Evolutionary conservation across 495 filamentous ascomycete genomes (phyloP).

Genomic region (Hypoxylon cercidicola): DNA sequence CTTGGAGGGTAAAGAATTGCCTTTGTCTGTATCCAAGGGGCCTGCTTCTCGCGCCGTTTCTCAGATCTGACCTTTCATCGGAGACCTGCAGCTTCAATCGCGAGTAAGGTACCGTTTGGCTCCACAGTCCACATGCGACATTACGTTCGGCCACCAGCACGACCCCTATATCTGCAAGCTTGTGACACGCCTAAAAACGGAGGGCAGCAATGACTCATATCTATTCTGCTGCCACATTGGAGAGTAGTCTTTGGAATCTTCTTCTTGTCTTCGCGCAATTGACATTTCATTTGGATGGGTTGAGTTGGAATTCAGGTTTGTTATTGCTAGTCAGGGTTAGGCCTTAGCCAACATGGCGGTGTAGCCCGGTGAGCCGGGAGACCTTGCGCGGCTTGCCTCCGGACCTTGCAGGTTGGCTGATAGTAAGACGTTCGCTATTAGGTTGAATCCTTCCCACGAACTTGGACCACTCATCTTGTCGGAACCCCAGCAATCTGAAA

Average conservation of each 20-base stretch:
- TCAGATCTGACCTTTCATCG: constrained; percentile 42
- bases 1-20: constrained; percentile 13
- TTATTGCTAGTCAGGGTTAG: constrained; percentile 34
- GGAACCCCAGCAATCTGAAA: constrained; percentile 43
- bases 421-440: constrained; percentile 34
- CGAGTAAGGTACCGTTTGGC: constrained; percentile 37
- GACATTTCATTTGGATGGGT: constrained; percentile 29
- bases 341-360: constrained; percentile 44
- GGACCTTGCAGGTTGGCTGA: constrained; percentile 22
- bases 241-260: constrained; percentile 14
- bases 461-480: constrained; percentile 42
- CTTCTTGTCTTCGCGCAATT: constrained; percentile 30
- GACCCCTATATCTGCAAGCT: constrained; percentile 40
- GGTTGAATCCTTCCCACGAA: constrained; percentile 37
- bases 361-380: constrained; percentile 41
- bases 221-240: constrained; percentile 29
- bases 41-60: constrained; percentile 34
- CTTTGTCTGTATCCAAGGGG: constrained; percentile 22
- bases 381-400: constrained; percentile 30
- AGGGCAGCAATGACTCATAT: constrained; percentile 32
- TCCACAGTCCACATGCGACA: constrained; percentile 40
- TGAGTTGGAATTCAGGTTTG: constrained; percentile 27
- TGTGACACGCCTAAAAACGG: constrained; percentile 33
- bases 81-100: constrained; percentile 43
- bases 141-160: constrained; percentile 39